These are phyloP conservation scores for Neofusicoccum ribis DNA, from an alignment of 2,329 filamentous ascomycete genomes.

Conservation along the genomic window DNA sequence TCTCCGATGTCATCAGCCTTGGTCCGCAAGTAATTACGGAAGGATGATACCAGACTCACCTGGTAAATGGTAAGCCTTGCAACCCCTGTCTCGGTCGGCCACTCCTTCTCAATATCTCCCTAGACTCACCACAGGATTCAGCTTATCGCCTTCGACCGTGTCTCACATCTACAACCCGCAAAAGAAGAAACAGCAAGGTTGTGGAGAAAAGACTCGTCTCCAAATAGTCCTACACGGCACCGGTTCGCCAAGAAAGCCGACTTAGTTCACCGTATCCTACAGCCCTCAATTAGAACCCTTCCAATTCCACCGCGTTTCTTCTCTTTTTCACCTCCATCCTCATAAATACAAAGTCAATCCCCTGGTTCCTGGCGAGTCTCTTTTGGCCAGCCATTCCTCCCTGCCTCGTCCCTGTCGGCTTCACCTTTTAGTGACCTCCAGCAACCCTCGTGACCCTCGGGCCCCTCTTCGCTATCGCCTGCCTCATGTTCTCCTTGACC, in stretches of 20 bases:
- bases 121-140: too few species aligned
- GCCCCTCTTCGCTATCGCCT: constrained; percentile 36
- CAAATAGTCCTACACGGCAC: too few species aligned
- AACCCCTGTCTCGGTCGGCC: too few species aligned
- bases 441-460: constrained; percentile 29
- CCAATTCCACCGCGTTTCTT: background rate
- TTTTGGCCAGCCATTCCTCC: background rate
- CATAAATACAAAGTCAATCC: background rate
- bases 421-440: background rate
- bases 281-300: background rate
- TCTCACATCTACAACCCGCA: too few species aligned
- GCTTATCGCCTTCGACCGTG: too few species aligned
- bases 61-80: too few species aligned
- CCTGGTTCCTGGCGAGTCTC: background rate
- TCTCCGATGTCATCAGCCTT: too few species aligned
- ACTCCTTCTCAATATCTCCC: too few species aligned
- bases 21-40: too few species aligned
- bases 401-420: background rate
- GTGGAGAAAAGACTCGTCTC: too few species aligned
- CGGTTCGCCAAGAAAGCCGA: background rate
- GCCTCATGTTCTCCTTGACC: constrained; percentile 41
- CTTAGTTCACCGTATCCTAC: background rate
- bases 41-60: too few species aligned
- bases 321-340: background rate
- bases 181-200: too few species aligned